phyloP scores from a whole-genome alignment of 257 asterid genomes.

The Nicotiana tabacum region DNA sequence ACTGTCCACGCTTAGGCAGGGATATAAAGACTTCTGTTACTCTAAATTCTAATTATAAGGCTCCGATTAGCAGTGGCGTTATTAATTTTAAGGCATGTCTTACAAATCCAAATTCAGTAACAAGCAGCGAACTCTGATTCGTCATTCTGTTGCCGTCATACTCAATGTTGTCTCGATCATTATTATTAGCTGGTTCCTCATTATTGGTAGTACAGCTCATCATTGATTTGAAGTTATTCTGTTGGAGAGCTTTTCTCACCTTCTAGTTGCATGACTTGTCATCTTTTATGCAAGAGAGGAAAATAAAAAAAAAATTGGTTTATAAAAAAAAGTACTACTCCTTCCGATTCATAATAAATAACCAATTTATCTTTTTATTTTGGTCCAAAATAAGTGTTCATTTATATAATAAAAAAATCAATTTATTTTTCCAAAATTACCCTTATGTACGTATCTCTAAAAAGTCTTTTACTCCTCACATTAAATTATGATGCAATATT shows the following conservation, averaged over 20 bases:
- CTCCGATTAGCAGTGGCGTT: too few species aligned
- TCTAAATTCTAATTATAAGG: too few species aligned
- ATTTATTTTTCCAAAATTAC: too few species aligned
- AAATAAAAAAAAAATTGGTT: not conserved
- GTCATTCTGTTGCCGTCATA: not conserved
- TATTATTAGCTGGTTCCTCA: not conserved
- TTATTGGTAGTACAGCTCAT: not conserved
- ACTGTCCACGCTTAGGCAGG: too few species aligned
- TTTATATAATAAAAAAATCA: too few species aligned
- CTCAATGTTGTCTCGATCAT: not conserved
- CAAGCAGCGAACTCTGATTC: not conserved
- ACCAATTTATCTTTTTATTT: too few species aligned
- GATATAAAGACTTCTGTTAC: too few species aligned
- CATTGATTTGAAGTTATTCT: slow-evolving; percentile 3
- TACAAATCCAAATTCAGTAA: not conserved
- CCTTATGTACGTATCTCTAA: too few species aligned
- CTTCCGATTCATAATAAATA: too few species aligned
- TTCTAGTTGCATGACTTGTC: not conserved
- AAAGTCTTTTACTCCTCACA: too few species aligned
- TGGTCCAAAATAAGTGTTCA: too few species aligned
- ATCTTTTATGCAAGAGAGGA: not conserved
- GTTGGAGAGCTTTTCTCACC: not conserved
- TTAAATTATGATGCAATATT: too few species aligned
- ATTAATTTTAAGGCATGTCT: not conserved
- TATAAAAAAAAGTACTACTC: not conserved